A percentile compares a stretch with the other conserved stretches of the same genome.
Conservation (phyloP, 1,284 basidiomycete genomes). For the Abortiporus biennis region DNA sequence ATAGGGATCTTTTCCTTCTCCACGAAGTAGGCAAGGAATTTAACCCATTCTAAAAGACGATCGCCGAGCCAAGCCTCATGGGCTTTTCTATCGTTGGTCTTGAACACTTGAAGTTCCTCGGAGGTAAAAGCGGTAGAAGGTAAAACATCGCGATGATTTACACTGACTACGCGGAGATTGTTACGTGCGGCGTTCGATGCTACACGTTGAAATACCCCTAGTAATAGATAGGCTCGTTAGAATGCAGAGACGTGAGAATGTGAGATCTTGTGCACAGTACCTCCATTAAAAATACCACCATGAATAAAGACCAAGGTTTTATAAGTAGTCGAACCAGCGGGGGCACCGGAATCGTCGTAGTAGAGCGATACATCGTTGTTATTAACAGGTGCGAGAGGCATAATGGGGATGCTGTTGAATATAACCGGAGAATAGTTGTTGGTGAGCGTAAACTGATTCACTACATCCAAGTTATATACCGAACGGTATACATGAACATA, state of each 20-base stretch:
- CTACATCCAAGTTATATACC: too few species aligned
- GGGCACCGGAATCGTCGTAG: constrained; percentile 16
- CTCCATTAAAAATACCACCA: constrained; percentile 19
- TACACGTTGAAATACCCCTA: not conserved
- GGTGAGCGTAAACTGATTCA: too few species aligned
- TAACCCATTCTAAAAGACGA: too few species aligned
- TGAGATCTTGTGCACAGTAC: constrained; percentile 5
- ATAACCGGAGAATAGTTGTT: too few species aligned
- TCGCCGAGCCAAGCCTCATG: too few species aligned
- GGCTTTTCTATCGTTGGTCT: not conserved
- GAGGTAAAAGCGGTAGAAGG: not conserved
- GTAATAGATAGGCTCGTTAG: too few species aligned
- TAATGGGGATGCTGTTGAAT: too few species aligned
- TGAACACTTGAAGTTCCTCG: not conserved
- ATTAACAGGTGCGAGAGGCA: constrained; percentile 17
- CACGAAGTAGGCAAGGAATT: constrained; percentile 4
- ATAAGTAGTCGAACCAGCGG: constrained; percentile 10
- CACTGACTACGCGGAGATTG: not conserved
- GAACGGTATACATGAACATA: too few species aligned
- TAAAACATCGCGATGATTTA: not conserved
- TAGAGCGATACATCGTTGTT: constrained; percentile 13
- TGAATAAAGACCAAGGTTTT: constrained; percentile 21
- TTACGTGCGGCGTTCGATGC: not conserved
- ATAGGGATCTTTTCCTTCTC: not conserved
- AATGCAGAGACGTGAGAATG: too few species aligned